A percentile compares a stretch with the other conserved stretches of the same genome.
phyloP scores from a whole-genome alignment of 257 asterid species.

The Solanum infundibuliforme region DNA sequence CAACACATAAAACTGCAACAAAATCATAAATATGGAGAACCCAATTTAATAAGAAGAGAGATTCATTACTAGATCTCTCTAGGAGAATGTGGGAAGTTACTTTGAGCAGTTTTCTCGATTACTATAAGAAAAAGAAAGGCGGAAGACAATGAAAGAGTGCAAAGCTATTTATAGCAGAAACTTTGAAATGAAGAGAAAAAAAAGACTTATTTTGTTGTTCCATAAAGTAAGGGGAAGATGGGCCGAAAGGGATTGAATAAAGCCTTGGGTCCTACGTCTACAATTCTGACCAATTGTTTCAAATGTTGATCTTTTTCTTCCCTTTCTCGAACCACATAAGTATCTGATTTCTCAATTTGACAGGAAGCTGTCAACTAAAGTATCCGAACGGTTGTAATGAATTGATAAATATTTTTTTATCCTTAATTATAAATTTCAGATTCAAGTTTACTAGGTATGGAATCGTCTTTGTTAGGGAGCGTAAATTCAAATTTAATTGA shows the following conservation, averaged over 20 bases:
- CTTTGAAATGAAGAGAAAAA: not conserved
- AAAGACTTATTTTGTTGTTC: not conserved
- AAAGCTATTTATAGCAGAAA: not conserved
- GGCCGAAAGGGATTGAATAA: not conserved
- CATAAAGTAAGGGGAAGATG: not conserved
- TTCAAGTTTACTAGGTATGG: accelerated
- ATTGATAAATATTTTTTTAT: too few relatives aligned
- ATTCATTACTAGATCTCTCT: conserved; percentile 7
- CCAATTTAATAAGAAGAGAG: not conserved
- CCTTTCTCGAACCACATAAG: not conserved
- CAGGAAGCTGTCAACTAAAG: not conserved
- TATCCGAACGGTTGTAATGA: too few relatives aligned
- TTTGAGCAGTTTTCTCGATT: not conserved
- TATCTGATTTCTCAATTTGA: not conserved
- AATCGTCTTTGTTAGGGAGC: too few relatives aligned
- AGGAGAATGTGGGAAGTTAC: not conserved
- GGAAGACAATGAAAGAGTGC: not conserved
- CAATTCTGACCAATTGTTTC: not conserved
- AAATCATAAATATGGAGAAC: not conserved
- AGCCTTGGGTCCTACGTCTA: not conserved
- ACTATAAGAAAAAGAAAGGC: not conserved
- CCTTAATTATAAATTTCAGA: accelerated
- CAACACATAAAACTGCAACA: too few relatives aligned
- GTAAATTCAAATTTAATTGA: too few relatives aligned
- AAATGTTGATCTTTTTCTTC: not conserved